phyloP scores from a whole-genome alignment of 495 filamentous ascomycete species.

The Astrothelium macrocarpum region DNA sequence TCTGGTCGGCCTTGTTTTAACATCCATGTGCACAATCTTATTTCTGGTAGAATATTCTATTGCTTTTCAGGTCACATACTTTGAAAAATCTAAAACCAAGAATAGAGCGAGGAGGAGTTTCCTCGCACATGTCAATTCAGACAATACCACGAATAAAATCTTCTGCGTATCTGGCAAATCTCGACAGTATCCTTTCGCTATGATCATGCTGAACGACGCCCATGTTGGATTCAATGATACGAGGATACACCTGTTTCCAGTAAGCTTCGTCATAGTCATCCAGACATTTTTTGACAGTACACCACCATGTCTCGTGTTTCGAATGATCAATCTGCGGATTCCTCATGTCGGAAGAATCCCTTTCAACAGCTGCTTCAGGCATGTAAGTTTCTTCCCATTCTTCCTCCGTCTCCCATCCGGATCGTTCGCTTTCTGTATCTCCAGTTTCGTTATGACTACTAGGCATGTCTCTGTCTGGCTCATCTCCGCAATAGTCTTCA shows the following conservation, averaged over 20 bases:
- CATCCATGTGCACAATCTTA: no score
- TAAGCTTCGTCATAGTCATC: not conserved
- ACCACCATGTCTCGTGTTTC: not conserved
- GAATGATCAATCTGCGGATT: not conserved
- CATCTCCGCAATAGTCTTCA: not conserved
- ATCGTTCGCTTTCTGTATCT: not conserved
- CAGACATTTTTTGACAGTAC: not conserved
- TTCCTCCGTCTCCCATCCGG: not conserved
- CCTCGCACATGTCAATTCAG: no score
- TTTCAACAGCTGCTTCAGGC: not conserved
- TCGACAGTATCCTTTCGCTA: not conserved
- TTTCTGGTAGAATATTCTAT: no score
- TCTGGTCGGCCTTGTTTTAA: no score
- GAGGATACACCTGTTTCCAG: not conserved
- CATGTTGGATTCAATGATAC: not conserved
- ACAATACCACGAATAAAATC: no score
- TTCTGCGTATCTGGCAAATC: not conserved
- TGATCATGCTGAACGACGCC: not conserved
- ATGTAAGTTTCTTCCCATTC: not conserved
- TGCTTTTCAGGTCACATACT: no score
- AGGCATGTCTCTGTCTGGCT: not conserved
- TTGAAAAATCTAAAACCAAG: no score
- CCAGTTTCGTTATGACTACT: not conserved
- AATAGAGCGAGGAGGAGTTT: no score
- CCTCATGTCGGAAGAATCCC: not conserved